Conservation (phyloP, 2,329 filamentous ascomycete species). For the Alternaria sp. region DNA sequence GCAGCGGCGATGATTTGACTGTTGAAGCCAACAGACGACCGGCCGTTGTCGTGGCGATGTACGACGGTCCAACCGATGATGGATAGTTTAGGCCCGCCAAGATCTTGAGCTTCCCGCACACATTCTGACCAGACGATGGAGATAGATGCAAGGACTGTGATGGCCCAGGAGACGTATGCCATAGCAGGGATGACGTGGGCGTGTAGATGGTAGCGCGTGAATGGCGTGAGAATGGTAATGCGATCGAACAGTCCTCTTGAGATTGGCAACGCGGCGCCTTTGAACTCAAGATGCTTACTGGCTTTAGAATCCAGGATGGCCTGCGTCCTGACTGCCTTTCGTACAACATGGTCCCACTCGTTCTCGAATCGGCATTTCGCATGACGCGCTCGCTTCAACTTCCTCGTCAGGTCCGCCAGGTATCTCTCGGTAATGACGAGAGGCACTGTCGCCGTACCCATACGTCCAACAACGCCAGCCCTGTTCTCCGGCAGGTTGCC, state of each 20-base stretch:
- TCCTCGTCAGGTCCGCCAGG: conserved; percentile 85
- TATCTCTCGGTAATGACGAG: conserved; percentile 92
- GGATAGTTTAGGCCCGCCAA: conserved; percentile 70
- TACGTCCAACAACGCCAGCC: conserved; percentile 36
- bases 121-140: conserved; percentile 94
- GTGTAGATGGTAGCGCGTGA: conserved; percentile 80
- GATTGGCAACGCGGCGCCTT: conserved; percentile 60
- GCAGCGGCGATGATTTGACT: conserved; percentile 83
- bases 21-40: conserved; percentile 81
- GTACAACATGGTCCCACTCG: conserved; percentile 84
- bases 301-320: conserved; percentile 82
- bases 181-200: conserved; percentile 75
- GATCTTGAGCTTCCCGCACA: conserved; percentile 75
- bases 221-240: conserved; percentile 74
- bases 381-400: conserved; percentile 82
- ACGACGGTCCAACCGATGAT: conserved; percentile 72
- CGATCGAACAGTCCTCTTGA: conserved; percentile 53
- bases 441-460: conserved; percentile 64
- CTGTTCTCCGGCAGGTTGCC: conserved; percentile 71
- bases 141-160: conserved; percentile 77
- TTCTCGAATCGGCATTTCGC: conserved; percentile 81
- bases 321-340: conserved; percentile 77
- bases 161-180: conserved; percentile 69
- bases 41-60: conserved; percentile 75
- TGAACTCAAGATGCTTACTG: conserved; percentile 82